A percentile compares a stretch with the other conserved stretches of the same genome.
These are phyloP conservation scores for Candida coquimbonensis DNA, from an alignment of 805 yeast species.

Conservation along the genomic window DNA sequence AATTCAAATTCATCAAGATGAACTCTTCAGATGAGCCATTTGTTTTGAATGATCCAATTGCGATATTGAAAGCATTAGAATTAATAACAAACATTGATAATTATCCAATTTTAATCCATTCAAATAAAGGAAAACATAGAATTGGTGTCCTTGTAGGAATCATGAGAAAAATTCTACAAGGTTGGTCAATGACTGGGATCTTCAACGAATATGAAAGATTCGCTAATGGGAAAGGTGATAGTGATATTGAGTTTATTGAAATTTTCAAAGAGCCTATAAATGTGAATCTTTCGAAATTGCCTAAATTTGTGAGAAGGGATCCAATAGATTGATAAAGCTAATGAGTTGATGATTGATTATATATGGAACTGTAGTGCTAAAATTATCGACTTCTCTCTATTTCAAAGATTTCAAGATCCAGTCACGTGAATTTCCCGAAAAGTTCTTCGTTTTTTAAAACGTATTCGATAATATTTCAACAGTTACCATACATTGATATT, in stretches of 20 bases:
- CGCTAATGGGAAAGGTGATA: conserved; percentile 90
- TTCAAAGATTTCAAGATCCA: no score
- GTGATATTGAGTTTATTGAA: conserved; percentile 86
- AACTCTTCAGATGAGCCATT: conserved; percentile 73
- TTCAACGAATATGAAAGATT: conserved; percentile 91
- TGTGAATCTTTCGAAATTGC: conserved; percentile 42
- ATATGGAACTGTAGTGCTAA: background rate
- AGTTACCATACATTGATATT: no score
- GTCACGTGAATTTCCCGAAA: background rate
- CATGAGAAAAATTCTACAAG: conserved; percentile 77
- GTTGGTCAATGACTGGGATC: conserved; percentile 89
- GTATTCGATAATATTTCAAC: no score
- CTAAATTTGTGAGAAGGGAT: conserved; percentile 48
- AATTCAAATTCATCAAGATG: conserved; percentile 56
- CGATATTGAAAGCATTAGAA: conserved; percentile 50
- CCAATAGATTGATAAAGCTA: background rate
- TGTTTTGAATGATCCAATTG: conserved; percentile 47
- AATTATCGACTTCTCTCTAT: no score
- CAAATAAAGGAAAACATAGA: conserved; percentile 94
- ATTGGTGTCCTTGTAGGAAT: conserved; percentile 92
- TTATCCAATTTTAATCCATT: conserved; percentile 84
- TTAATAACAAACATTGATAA: conserved; percentile 56
- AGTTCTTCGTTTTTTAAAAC: no score
- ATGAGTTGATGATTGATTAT: background rate
- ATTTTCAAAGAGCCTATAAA: conserved; percentile 59